Base-by-base conservation (phyloP, 441 rosid genomes). In the Metrosideros polymorpha region DNA sequence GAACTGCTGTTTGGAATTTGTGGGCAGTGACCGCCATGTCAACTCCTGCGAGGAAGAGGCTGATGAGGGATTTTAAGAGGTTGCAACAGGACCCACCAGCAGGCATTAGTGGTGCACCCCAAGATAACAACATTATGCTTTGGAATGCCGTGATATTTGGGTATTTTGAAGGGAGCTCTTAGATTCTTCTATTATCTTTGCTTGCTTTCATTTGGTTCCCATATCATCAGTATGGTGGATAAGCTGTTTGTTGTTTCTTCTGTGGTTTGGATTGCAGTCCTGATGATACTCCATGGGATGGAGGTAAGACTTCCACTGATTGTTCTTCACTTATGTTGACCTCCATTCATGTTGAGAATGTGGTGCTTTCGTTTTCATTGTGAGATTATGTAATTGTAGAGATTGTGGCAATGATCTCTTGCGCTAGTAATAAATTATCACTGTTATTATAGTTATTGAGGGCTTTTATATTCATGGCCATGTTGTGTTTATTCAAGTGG, bases 131-230 rank as follows among this genome's bases (percentile, higher is more conserved):
- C 85, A 93, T 94, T 82, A 90, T 93, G 95, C 93, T 91, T 25
- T 94, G 96, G 95, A 94, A 93, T 90, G 95, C 95, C 25, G 91
- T 94, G 71, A 94, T 94, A 84, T 94, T 94, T 71, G 96, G 96
- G 96, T 93, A 88, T 7, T 54, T 1, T 42, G 53, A 39, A 42
- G 55, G 76, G 50, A 22, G 57, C 79, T 47, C 32, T 79, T 12
- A 4, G 3, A 6, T 82, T 66, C 30, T 50, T 32, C 39, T 45
- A n/a, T 63, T 13, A 51, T 83, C 13, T 19, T 32, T 61, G 32
- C 27, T 27, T 19, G 75, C 12, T 12, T 83, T 82, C 52, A 8
- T 75, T 83, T 84, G 47, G 49, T 50, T 53, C 19, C 83, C n/a
- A 57, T 50, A 50, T 55, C 50, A 85, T 47, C 15, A 39, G 82